Conservation (phyloP, 495 filamentous ascomycete genomes). For the Penicillium tannophilum region DNA sequence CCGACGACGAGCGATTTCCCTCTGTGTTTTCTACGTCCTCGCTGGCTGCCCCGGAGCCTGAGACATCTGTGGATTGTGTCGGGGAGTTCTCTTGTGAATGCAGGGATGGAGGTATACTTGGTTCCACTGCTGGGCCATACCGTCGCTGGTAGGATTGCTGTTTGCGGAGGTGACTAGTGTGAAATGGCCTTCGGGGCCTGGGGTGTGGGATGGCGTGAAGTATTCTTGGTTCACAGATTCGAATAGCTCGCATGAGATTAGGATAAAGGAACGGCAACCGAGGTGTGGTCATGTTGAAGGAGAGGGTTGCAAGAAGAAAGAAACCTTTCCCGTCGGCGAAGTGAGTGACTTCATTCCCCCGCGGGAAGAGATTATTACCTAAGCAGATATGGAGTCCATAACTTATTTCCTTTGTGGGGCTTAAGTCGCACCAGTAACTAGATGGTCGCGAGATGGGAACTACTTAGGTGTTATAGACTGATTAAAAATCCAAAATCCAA, state of each 20-base stretch:
- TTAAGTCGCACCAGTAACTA: too few species aligned
- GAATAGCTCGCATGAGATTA: conserved; percentile 56
- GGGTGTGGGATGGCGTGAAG: conserved; percentile 33
- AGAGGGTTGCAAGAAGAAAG: conserved; percentile 13
- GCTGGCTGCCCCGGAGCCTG: conserved; percentile 5
- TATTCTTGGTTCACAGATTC: conserved; percentile 40
- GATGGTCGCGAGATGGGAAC: too few species aligned
- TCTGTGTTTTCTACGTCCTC: conserved; percentile 18
- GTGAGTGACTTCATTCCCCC: conserved; percentile 35
- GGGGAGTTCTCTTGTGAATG: conserved; percentile 27
- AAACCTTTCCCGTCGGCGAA: conserved; percentile 28
- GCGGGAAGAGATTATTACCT: conserved; percentile 29
- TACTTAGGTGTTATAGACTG: too few species aligned
- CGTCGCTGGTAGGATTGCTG: conserved; percentile 51
- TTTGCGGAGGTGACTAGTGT: conserved; percentile 39
- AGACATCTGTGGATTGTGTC: conserved; percentile 20
- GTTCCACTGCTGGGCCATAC: conserved; percentile 54
- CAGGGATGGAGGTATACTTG: conserved; percentile 43
- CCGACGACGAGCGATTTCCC: conserved; percentile 10
- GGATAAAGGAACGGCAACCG: conserved; percentile 78
- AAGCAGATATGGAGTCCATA: too few species aligned
- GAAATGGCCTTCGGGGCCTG: conserved; percentile 30
- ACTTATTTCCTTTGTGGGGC: too few species aligned
- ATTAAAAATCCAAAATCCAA: too few species aligned
- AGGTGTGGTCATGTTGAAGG: conserved; percentile 60